Percentiles rank a stretch among this genome's conserved stretches.
These are phyloP conservation scores for Favolaschia claudopus DNA, from an alignment of 768 basidiomycete species.

Conservation along the genomic window DNA sequence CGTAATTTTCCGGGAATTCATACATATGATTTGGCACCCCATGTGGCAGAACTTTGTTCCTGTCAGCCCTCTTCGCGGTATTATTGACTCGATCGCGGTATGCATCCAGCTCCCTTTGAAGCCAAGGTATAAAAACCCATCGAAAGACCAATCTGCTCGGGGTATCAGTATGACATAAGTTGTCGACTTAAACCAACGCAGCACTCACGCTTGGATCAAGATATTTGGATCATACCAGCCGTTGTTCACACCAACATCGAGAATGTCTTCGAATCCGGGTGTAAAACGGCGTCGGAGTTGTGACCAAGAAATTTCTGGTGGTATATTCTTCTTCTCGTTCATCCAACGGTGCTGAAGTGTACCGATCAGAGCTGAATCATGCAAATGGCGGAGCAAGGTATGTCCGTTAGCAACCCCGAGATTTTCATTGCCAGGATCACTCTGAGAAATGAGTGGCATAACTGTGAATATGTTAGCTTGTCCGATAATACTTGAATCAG, in stretches of 20 bases:
- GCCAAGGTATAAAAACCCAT: constrained; percentile 46
- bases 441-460: constrained; percentile 45
- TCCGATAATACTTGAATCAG: neutral
- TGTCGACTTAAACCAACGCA: neutral
- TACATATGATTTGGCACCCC: constrained; percentile 40
- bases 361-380: constrained; percentile 38
- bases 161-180: neutral
- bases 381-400: constrained; percentile 40
- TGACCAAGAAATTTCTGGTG: constrained; percentile 49
- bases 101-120: constrained; percentile 43
- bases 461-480: constrained; percentile 12
- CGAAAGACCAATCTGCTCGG: constrained; percentile 37
- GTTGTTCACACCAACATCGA: constrained; percentile 38
- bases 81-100: constrained; percentile 30
- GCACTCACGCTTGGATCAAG: constrained; percentile 31
- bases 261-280: constrained; percentile 45
- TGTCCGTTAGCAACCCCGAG: constrained; percentile 47
- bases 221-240: constrained; percentile 39
- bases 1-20: constrained; percentile 32
- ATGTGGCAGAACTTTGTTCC: constrained; percentile 46
- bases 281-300: constrained; percentile 39
- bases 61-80: constrained; percentile 28
- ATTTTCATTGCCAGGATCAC: constrained; percentile 45
- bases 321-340: constrained; percentile 43
- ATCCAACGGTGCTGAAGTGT: constrained; percentile 49